Evolutionary conservation across 2,329 filamentous ascomycete species (phyloP).

Genomic region (Venturia carpophila): DNA sequence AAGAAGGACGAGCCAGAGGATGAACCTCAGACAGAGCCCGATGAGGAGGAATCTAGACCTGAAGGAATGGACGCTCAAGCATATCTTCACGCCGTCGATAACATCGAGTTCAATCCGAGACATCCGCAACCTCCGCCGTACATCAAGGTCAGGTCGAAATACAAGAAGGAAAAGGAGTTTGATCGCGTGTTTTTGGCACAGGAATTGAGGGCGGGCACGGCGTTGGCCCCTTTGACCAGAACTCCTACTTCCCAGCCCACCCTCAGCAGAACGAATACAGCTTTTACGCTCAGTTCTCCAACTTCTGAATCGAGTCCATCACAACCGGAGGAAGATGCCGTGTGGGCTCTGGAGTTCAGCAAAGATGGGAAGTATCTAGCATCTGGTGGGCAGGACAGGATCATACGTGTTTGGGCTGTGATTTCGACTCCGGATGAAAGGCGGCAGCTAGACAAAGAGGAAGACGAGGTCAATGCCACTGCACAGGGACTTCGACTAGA

Average conservation of each 20-base stretch:
- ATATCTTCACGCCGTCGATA: slow-evolving; percentile 67
- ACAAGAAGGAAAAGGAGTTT: slow-evolving; percentile 77
- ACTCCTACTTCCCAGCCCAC: not conserved
- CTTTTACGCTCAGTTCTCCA: not conserved
- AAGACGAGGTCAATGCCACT: slow-evolving; percentile 41
- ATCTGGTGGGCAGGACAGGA: slow-evolving; percentile 80
- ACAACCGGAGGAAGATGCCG: slow-evolving; percentile 51
- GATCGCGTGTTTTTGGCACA: slow-evolving; percentile 86
- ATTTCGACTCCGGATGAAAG: slow-evolving; percentile 77
- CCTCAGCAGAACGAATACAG: slow-evolving; percentile 1
- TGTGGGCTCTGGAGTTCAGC: slow-evolving; percentile 92
- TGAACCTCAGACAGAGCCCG: slow-evolving; percentile 55
- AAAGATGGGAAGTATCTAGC: slow-evolving; percentile 85
- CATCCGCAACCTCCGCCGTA: slow-evolving; percentile 87
- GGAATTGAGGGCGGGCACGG: slow-evolving; percentile 48
- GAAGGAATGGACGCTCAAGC: slow-evolving; percentile 78
- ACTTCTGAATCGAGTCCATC: slow-evolving; percentile 22
- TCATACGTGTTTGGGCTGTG: slow-evolving; percentile 83
- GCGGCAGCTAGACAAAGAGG: slow-evolving; percentile 62
- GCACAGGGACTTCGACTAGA: slow-evolving; percentile 57
- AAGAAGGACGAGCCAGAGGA: slow-evolving; percentile 41
- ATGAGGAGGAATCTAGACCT: slow-evolving; percentile 56
- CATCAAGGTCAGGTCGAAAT: slow-evolving; percentile 72
- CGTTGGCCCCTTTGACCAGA: slow-evolving; percentile 16
- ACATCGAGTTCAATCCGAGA: slow-evolving; percentile 69